A percentile compares a stretch with the other conserved stretches of the same genome.
Evolutionary conservation across 768 basidiomycete genomes (phyloP).

Genomic region (Phlegmacium glaucopus): DNA sequence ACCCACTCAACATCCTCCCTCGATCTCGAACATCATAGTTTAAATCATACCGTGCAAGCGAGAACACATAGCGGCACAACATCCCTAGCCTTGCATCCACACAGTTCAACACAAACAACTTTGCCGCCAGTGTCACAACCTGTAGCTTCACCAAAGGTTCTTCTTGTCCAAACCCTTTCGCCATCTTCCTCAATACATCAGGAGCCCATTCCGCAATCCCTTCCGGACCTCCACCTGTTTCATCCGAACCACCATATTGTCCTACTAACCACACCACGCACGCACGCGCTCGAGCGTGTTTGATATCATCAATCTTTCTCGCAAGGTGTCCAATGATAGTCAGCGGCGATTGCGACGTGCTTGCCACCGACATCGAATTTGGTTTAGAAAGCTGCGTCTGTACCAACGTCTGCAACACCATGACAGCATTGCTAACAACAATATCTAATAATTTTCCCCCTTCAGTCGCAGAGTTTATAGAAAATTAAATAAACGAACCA

Average conservation of each 20-base stretch:
- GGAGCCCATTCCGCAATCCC: slow-evolving; percentile 80
- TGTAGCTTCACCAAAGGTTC: slow-evolving; percentile 74
- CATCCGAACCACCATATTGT: slow-evolving; percentile 61
- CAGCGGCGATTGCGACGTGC: slow-evolving; percentile 41
- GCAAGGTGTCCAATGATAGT: slow-evolving; percentile 80
- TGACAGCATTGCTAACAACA: slow-evolving; percentile 75
- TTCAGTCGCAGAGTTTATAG: neutral
- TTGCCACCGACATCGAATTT: slow-evolving; percentile 20
- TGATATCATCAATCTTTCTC: slow-evolving; percentile 72
- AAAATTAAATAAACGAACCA: slow-evolving; percentile 41
- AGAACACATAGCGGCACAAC: slow-evolving; percentile 71
- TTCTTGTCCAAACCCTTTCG: slow-evolving; percentile 71
- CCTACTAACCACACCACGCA: slow-evolving; percentile 93
- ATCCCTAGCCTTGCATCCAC: slow-evolving; percentile 44
- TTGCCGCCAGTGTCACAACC: slow-evolving; percentile 80
- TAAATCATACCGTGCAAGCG: slow-evolving; percentile 82
- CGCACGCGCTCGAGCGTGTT: slow-evolving; percentile 76
- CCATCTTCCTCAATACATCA: slow-evolving; percentile 80
- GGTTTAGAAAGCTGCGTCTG: slow-evolving; percentile 54
- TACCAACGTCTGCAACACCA: slow-evolving; percentile 83
- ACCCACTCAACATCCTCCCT: slow-evolving; percentile 69
- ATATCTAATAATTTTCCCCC: slow-evolving; percentile 43
- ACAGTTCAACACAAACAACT: slow-evolving; percentile 72
- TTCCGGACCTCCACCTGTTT: slow-evolving; percentile 36
- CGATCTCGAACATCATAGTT: slow-evolving; percentile 93